phyloP scores from a whole-genome alignment of 805 yeast genomes.

The Yarrowia keelungensis region DNA sequence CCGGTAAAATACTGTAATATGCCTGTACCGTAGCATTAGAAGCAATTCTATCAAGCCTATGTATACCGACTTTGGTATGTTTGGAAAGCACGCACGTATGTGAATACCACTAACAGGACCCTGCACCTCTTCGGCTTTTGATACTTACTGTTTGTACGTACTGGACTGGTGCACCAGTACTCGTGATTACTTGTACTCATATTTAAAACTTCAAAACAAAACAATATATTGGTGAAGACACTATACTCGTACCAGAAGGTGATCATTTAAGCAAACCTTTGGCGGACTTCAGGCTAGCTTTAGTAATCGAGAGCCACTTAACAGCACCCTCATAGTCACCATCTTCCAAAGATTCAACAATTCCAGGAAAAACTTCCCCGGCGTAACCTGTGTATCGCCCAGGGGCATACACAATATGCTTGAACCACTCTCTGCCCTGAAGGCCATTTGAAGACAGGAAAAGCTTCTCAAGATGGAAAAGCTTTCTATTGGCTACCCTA shows the following conservation, averaged over 20 bases:
- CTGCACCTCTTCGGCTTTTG: too few relatives aligned
- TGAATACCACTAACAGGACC: too few relatives aligned
- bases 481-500: slow-evolving; percentile 52
- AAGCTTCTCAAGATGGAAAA: slow-evolving; percentile 55
- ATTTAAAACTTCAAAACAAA: not conserved
- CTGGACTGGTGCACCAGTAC: too few relatives aligned
- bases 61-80: too few relatives aligned
- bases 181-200: too few relatives aligned
- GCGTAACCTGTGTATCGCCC: slow-evolving; percentile 67
- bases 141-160: too few relatives aligned
- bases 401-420: slow-evolving; percentile 65
- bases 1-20: too few relatives aligned
- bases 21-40: too few relatives aligned
- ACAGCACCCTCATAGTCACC: slow-evolving; percentile 50
- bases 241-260: too few relatives aligned
- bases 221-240: not conserved
- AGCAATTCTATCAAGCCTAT: too few relatives aligned
- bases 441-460: slow-evolving; percentile 60
- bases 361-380: slow-evolving; percentile 64
- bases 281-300: slow-evolving; percentile 26
- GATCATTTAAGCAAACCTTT: slow-evolving; percentile 6
- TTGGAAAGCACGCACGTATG: too few relatives aligned
- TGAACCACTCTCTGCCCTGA: slow-evolving; percentile 62
- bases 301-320: slow-evolving; percentile 53
- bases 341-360: slow-evolving; percentile 63